These are phyloP conservation scores for Marvania coccoides DNA, from an alignment of 139 green algal genomes.

Conservation along the genomic window DNA sequence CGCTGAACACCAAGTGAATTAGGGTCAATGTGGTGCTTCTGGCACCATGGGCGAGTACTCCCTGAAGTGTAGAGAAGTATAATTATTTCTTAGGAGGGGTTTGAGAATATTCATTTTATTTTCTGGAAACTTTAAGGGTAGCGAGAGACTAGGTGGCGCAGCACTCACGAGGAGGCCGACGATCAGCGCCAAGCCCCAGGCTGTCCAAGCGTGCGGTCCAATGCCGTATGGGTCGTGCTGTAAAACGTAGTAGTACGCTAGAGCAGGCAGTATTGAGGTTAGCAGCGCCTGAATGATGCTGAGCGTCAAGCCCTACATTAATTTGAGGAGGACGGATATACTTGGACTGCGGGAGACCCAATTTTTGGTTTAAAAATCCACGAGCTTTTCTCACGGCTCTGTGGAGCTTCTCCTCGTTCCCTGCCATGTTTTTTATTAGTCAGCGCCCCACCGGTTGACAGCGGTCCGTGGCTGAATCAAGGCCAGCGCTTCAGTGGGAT, in stretches of 20 bases:
- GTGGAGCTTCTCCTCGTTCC: too few species aligned
- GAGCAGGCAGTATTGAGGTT: constrained; percentile 3
- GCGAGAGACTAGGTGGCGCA: too few species aligned
- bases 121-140: too few species aligned
- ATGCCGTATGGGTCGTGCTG: not conserved
- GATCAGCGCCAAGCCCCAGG: constrained; percentile 8
- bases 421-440: too few species aligned
- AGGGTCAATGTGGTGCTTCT: not conserved
- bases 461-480: too few species aligned
- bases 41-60: not conserved
- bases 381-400: too few species aligned
- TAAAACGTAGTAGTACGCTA: constrained; percentile 14
- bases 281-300: not conserved
- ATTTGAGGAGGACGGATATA: too few species aligned
- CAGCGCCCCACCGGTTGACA: too few species aligned
- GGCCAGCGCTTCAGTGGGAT: too few species aligned
- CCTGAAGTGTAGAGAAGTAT: not conserved
- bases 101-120: too few species aligned
- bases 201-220: constrained; percentile 16
- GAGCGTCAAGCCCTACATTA: not conserved
- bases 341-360: too few species aligned
- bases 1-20: not conserved
- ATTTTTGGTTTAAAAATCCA: too few species aligned
- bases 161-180: not conserved
- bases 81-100: not conserved